phyloP scores from a whole-genome alignment of 352 stramenopile species.

The Pelagophyceae sp. region DNA sequence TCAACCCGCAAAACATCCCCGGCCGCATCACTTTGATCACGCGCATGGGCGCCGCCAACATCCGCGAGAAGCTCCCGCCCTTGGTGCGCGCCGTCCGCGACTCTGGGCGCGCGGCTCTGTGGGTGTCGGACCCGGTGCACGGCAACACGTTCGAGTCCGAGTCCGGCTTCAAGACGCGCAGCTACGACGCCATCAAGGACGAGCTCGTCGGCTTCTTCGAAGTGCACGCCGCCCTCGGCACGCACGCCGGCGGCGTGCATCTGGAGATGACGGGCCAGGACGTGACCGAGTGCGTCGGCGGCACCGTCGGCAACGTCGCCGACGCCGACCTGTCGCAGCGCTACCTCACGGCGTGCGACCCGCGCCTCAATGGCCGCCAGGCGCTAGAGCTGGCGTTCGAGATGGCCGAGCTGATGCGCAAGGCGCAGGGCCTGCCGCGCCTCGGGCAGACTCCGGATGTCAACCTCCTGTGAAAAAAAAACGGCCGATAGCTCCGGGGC shows the following conservation, averaged over 20 bases:
- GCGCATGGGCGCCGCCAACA: slow-evolving; percentile 88
- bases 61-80: slow-evolving; percentile 79
- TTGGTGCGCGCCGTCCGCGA: slow-evolving; percentile 89
- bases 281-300: slow-evolving; percentile 96
- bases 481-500: no score
- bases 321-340: slow-evolving; percentile 78
- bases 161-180: slow-evolving; percentile 87
- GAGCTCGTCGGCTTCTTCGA: slow-evolving; percentile 95
- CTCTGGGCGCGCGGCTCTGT: slow-evolving; percentile 82
- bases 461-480: no score
- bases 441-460: no score
- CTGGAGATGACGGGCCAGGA: slow-evolving; percentile 97
- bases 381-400: slow-evolving; percentile 95
- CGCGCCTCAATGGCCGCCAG: slow-evolving; percentile 93
- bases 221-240: slow-evolving; percentile 87
- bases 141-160: slow-evolving; percentile 96
- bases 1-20: slow-evolving; percentile 88
- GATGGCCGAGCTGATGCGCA: slow-evolving; percentile 78
- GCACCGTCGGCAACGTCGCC: slow-evolving; percentile 75
- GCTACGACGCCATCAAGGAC: slow-evolving; percentile 89
- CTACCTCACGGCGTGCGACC: slow-evolving; percentile 95
- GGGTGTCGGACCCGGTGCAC: slow-evolving; percentile 89
- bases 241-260: slow-evolving; percentile 77
- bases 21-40: slow-evolving; percentile 96
- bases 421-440: slow-evolving; percentile 57